Evolutionary conservation across 352 stramenopile species (phyloP).

Genomic region (Phytophthora idaei): DNA sequence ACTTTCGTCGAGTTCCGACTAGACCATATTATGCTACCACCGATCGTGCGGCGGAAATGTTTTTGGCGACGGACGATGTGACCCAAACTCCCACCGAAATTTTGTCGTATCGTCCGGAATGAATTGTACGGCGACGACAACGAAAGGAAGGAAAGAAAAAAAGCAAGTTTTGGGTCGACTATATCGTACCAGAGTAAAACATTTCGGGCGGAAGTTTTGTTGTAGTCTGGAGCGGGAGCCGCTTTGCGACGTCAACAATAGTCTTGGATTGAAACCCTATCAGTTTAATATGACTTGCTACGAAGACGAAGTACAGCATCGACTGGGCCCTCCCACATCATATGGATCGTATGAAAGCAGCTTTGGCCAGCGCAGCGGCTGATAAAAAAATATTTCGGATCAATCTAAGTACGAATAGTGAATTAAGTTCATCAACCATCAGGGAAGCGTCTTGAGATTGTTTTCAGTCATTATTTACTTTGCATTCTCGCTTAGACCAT

Average conservation of each 20-base stretch:
- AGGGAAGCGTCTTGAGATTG: too few relatives aligned
- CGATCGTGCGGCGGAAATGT: neutral
- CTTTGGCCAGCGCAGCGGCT: too few relatives aligned
- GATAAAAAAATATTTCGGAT: too few relatives aligned
- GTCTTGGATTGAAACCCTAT: conserved; percentile 3
- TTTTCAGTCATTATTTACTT: too few relatives aligned
- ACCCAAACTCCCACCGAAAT: neutral
- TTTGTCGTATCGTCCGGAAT: neutral
- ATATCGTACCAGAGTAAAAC: neutral
- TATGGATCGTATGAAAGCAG: too few relatives aligned
- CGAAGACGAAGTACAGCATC: conserved; percentile 12
- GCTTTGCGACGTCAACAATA: neutral
- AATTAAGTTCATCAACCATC: too few relatives aligned
- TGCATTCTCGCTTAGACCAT: too few relatives aligned
- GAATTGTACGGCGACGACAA: neutral
- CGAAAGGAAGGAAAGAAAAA: neutral
- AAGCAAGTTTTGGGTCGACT: conserved; percentile 3
- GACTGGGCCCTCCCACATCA: neutral
- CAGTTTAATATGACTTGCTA: conserved; percentile 18
- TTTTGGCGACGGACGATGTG: conserved; percentile 2
- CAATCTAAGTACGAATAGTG: too few relatives aligned
- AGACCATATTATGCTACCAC: neutral
- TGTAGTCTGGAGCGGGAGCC: neutral
- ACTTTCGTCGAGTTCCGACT: neutral
- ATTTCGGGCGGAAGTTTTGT: conserved; percentile 9